These are phyloP conservation scores for Neurospora sp. DNA, from an alignment of 2,329 filamentous ascomycete genomes.

Conservation along the genomic window DNA sequence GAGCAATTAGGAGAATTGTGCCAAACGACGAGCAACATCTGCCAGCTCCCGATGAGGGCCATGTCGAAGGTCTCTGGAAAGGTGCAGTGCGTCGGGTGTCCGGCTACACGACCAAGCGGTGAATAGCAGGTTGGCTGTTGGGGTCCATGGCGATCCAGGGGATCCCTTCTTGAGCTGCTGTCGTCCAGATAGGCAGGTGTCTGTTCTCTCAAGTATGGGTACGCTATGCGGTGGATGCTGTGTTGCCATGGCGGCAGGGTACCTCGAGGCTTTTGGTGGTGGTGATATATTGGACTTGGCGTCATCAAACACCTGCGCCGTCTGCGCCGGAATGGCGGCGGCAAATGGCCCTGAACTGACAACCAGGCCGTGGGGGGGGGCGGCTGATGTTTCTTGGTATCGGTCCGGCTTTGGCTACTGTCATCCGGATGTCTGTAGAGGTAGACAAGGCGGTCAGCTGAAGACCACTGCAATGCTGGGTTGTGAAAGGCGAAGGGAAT, in stretches of 20 bases:
- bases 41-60: constrained; percentile 7
- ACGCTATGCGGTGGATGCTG: constrained; percentile 4
- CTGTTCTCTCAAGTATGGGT: background rate
- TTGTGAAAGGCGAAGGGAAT: background rate
- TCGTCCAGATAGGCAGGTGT: background rate
- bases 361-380: background rate
- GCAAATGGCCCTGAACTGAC: background rate
- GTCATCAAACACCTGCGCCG: background rate
- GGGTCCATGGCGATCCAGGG: background rate
- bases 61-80: constrained; percentile 6
- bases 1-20: constrained; percentile 12
- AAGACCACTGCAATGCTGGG: background rate
- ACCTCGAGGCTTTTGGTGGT: background rate
- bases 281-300: background rate
- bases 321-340: background rate
- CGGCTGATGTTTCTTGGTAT: background rate
- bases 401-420: background rate
- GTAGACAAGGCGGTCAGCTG: background rate
- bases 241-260: constrained; percentile 8
- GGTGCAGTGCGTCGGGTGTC: constrained; percentile 5
- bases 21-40: constrained; percentile 2
- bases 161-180: background rate
- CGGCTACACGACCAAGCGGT: background rate
- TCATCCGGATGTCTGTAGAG: background rate
- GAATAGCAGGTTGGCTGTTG: background rate